A percentile compares a stretch with the other conserved stretches of the same genome.
phyloP scores from a whole-genome alignment of 176 grass and related monocot genomes.

The Cenchrus fungigraminus region DNA sequence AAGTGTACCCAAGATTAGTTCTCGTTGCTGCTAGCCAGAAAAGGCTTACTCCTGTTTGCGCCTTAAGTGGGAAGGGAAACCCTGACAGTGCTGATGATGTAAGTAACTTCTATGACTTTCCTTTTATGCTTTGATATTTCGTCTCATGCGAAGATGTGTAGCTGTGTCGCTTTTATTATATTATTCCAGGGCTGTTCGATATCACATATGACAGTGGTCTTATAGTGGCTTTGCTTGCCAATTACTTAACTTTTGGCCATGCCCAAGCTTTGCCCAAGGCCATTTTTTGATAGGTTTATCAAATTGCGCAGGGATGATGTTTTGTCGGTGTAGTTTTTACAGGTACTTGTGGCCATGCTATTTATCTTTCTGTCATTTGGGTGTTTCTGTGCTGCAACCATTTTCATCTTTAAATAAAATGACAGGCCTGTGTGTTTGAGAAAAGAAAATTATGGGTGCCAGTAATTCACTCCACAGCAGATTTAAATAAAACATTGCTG shows the following conservation, averaged over 20 bases:
- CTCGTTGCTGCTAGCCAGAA: conserved; percentile 47
- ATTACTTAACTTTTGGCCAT: not conserved
- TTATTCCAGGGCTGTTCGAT: not conserved
- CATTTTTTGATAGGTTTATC: not conserved
- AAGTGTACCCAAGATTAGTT: conserved; percentile 44
- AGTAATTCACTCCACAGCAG: not conserved
- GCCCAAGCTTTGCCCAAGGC: not conserved
- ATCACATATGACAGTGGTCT: not conserved
- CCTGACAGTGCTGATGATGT: conserved; percentile 58
- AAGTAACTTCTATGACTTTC: conserved; percentile 33
- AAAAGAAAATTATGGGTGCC: not conserved
- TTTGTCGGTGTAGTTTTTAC: not conserved
- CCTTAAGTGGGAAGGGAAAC: conserved; percentile 47
- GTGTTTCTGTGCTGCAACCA: no score
- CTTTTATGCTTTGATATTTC: conserved; percentile 21
- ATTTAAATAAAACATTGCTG: conserved; percentile 13
- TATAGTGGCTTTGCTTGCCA: not conserved
- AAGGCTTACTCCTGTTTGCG: conserved; percentile 50
- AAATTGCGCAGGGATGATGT: not conserved
- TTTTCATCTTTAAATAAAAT: no score
- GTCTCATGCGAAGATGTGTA: conserved; percentile 21
- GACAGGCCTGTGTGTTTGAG: no score
- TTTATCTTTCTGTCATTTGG: no score
- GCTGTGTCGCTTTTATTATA: not conserved
- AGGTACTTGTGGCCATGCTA: no score